phyloP scores from a whole-genome alignment of 2,329 filamentous ascomycete genomes.

The Shiraia bambusicola region DNA sequence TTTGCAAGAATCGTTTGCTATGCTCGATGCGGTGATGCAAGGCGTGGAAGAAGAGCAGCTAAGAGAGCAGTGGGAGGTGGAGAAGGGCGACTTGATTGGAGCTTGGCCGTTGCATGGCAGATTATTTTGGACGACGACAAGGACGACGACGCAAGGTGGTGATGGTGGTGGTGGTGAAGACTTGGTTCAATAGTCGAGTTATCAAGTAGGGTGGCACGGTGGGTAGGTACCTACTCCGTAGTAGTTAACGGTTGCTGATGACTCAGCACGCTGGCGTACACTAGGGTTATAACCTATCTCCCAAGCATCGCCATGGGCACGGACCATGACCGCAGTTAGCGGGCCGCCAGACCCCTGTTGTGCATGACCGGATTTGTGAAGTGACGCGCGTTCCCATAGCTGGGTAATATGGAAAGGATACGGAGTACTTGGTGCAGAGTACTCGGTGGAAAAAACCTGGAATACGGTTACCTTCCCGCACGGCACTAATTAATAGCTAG shows the following conservation, averaged over 20 bases:
- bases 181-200: no score
- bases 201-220: no score
- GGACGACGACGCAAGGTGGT: neutral
- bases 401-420: neutral
- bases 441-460: no score
- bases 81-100: slow-evolving; percentile 15
- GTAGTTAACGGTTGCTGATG: no score
- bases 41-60: slow-evolving; percentile 12
- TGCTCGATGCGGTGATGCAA: slow-evolving; percentile 28
- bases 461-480: no score
- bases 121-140: slow-evolving; percentile 9
- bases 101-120: slow-evolving; percentile 5
- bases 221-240: no score
- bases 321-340: no score
- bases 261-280: no score
- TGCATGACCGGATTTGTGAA: slow-evolving; percentile 1
- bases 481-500: no score
- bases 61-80: slow-evolving; percentile 13
- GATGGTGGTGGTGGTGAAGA: neutral
- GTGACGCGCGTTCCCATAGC: slow-evolving; percentile 18
- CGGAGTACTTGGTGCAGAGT: no score
- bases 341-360: slow-evolving; percentile 12
- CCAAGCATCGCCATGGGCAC: slow-evolving; percentile 5
- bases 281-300: no score
- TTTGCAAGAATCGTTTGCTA: slow-evolving; percentile 28